Percentiles rank a stretch among this genome's conserved stretches.
Conservation (phyloP, 805 yeast genomes). For the Lipomyces japonicus region DNA sequence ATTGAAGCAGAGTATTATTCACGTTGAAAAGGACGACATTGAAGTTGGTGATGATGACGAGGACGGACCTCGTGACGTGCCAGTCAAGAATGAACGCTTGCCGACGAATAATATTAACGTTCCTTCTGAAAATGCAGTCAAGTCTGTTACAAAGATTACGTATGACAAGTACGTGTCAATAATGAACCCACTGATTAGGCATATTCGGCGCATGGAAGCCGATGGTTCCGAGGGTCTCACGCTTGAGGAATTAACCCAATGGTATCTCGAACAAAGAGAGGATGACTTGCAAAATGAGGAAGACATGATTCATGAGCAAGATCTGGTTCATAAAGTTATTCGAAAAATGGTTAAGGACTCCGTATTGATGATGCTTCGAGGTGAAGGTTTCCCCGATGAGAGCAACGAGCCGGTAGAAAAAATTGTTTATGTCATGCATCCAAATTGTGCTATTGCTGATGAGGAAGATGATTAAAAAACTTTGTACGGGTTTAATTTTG, state of each 20-base stretch:
- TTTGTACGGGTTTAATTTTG: no score
- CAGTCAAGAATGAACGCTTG: background rate
- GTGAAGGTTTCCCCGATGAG: slow-evolving; percentile 42
- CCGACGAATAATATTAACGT: slow-evolving; percentile 11
- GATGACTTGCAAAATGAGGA: slow-evolving; percentile 64
- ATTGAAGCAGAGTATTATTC: slow-evolving; percentile 83
- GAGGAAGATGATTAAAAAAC: no score
- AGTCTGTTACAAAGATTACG: slow-evolving; percentile 49
- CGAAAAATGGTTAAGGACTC: slow-evolving; percentile 79
- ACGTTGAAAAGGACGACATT: slow-evolving; percentile 90
- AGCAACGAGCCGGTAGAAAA: slow-evolving; percentile 28
- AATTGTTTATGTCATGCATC: slow-evolving; percentile 58
- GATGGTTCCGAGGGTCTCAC: slow-evolving; percentile 56
- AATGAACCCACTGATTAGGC: slow-evolving; percentile 71
- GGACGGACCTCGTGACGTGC: slow-evolving; percentile 19
- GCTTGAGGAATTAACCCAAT: slow-evolving; percentile 65
- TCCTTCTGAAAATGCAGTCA: slow-evolving; percentile 11
- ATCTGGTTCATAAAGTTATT: slow-evolving; percentile 72
- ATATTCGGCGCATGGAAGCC: slow-evolving; percentile 56
- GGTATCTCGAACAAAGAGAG: slow-evolving; percentile 75
- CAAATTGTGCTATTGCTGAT: slow-evolving; percentile 53
- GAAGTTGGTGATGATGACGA: slow-evolving; percentile 68
- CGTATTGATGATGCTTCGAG: slow-evolving; percentile 66
- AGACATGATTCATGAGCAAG: slow-evolving; percentile 66
- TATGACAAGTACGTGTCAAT: slow-evolving; percentile 83